Evolutionary conservation across 1,284 basidiomycete genomes (phyloP), one percentile per base, ranked within the genome.

Genomic region (Malassezia globosa): DNA sequence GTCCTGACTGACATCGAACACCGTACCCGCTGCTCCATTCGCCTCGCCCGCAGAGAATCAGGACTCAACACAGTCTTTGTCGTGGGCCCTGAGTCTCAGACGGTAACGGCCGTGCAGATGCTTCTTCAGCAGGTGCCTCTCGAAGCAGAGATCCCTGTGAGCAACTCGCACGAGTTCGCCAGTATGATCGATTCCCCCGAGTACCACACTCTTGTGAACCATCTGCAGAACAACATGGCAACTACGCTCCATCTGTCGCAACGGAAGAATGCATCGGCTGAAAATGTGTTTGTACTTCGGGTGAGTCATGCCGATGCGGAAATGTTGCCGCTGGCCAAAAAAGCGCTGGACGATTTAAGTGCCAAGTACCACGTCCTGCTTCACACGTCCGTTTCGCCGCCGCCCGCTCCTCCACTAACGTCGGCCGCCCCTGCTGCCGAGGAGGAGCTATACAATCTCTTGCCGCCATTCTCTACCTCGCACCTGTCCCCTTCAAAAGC

Each of bases 391-490:
- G 7, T 7, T 16, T 23, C 39, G 13, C 7, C 23, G 23, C 22
- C 25, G 11, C 23, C 31, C 26, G 33, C n/a, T 22, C 19, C 34
- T 2, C 42, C 33, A 1, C n/a, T n/a, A n/a, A 24, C 23, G 1
- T 22, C 22, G 22, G 25, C 21, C 5, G 7, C 43, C 4, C n/a
- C n/a, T n/a, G n/a, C n/a, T n/a, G n/a, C n/a, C n/a, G n/a, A n/a
- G n/a, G n/a, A n/a, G n/a, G n/a, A n/a, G n/a, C n/a, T n/a, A n/a
- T 38, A 27, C 44, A 18, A 18, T 24, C 85, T 89, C 1, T 90
- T 95, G 77, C 85, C 88, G 26, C 89, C 94, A 72, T 96, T 96
- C 73, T 87, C 94, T 69, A 89, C 85, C 74, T 94, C 92, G 74
- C 81, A 95, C 2, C 55, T 67, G 46, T 66, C 65, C n/a, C 59